Conservation (phyloP, 371 early-diverging fungal genomes). For the Mortierella sp. region DNA sequence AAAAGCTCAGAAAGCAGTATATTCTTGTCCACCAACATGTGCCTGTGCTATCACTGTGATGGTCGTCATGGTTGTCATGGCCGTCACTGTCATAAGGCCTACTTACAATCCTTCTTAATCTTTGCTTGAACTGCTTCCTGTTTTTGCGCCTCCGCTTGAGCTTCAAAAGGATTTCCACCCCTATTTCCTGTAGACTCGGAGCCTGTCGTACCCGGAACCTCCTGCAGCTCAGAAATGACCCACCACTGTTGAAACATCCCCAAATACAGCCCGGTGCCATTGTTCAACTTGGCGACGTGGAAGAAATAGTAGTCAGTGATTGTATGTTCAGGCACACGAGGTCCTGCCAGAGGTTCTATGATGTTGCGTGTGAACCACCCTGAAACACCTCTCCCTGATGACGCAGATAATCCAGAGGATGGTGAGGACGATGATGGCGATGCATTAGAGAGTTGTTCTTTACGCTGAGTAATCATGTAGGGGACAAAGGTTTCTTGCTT, state of each 20-base stretch:
- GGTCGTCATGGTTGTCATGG: background rate
- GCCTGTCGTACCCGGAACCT: background rate
- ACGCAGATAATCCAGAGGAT: background rate
- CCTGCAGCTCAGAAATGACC: conserved; percentile 40
- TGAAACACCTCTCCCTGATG: conserved; percentile 18
- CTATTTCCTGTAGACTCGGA: background rate
- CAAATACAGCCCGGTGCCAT: conserved; percentile 36
- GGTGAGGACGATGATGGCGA: background rate
- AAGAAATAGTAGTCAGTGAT: conserved; percentile 45
- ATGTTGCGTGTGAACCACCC: conserved; percentile 49
- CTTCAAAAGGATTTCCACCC: background rate
- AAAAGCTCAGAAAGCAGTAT: background rate
- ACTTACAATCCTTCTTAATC: conserved; percentile 52
- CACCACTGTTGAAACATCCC: conserved; percentile 44
- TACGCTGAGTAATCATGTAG: conserved; percentile 28
- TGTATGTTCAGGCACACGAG: conserved; percentile 37
- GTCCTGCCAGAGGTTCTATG: conserved; percentile 30
- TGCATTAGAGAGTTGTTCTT: background rate
- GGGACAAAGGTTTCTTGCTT: conserved; percentile 39
- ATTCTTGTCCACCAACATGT: background rate
- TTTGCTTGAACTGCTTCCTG: conserved; percentile 43
- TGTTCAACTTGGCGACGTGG: conserved; percentile 30
- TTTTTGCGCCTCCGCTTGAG: conserved; percentile 20
- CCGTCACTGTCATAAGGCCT: background rate
- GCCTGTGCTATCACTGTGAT: background rate